Conservation (phyloP, 441 rosid species). For the Euphorbia corollata region DNA sequence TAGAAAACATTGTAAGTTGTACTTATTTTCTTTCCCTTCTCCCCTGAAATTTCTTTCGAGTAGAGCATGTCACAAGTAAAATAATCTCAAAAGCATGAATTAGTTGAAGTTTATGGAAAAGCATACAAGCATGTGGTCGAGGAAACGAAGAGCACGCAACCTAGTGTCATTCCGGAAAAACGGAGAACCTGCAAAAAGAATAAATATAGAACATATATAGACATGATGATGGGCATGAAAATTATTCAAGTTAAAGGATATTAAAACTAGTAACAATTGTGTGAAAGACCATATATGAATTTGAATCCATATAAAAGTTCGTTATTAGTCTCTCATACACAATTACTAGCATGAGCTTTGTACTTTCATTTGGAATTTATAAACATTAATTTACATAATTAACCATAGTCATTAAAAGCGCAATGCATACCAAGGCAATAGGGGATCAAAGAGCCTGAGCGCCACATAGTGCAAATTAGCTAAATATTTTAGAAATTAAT, state of each 20-base stretch:
- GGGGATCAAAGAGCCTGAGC: too few species aligned
- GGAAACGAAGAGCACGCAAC: constrained; percentile 98
- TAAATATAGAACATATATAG: constrained; percentile 9
- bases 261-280: background rate
- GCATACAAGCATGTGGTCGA: constrained; percentile 96
- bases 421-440: too few species aligned
- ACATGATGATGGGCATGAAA: constrained; percentile 4
- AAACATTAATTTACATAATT: background rate
- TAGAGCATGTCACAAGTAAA: constrained; percentile 1
- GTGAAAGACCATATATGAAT: background rate
- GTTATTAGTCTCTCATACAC: background rate
- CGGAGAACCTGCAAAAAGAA: constrained; percentile 58
- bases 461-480: too few species aligned
- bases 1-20: constrained; percentile 15
- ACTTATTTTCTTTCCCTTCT: background rate
- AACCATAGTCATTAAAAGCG: too few species aligned
- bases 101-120: constrained; percentile 16
- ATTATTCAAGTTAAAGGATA: background rate
- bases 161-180: constrained; percentile 90
- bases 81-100: constrained; percentile 10
- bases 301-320: background rate
- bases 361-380: background rate
- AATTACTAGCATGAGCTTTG: background rate
- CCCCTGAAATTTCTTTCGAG: constrained; percentile 7
- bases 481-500: too few species aligned